Evolutionary conservation across 23 red algal genomes (phyloP).

Genomic region (Gracilaria gracilis): DNA sequence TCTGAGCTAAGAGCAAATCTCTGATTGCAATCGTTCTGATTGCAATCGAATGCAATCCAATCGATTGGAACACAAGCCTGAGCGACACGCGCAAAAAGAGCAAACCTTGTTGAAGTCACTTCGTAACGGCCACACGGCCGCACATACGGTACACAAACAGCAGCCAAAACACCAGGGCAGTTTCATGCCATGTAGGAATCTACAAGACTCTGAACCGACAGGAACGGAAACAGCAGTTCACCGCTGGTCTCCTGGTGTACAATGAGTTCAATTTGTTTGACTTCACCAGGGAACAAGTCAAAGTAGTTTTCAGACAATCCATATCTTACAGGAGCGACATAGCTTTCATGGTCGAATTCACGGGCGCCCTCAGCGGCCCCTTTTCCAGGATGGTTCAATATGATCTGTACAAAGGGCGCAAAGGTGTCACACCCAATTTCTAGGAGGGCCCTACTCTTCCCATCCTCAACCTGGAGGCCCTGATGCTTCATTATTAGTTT

Average conservation of each 20-base stretch:
- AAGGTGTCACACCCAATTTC: neutral
- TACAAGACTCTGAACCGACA: conserved; percentile 4
- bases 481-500: neutral
- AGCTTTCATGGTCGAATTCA: neutral
- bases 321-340: neutral
- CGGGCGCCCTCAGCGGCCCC: neutral
- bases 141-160: no score
- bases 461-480: neutral
- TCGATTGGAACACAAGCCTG: no score
- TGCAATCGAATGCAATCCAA: no score
- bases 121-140: no score
- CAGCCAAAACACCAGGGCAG: neutral
- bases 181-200: conserved; percentile 26
- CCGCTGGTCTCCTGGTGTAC: neutral
- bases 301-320: conserved; percentile 30
- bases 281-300: conserved; percentile 26
- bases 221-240: neutral
- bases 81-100: no score
- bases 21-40: no score
- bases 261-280: conserved; percentile 14
- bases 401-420: conserved; percentile 33
- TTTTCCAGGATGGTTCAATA: neutral
- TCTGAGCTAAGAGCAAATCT: no score
- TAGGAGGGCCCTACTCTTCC: neutral
- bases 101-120: no score